These are phyloP conservation scores for Corchorus olitorius DNA, from an alignment of 345 rosid species.

Conservation along the genomic window DNA sequence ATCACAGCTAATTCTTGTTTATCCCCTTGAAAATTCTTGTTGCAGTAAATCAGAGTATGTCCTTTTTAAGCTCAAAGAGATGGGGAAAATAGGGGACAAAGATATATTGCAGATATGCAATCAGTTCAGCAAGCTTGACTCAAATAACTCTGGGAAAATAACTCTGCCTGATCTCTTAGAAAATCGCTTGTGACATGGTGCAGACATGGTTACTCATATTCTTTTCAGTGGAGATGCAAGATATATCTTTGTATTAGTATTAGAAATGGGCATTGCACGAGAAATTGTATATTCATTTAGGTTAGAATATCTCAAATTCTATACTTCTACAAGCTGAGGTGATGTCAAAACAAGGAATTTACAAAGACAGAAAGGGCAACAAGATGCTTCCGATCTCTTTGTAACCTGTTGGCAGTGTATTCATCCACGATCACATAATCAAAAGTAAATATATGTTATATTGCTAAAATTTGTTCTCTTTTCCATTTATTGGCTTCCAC, in stretches of 20 bases:
- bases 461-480: not conserved
- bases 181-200: conserved; percentile 21
- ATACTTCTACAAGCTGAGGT: not conserved
- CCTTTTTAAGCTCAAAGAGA: conserved; percentile 72
- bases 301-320: conserved; percentile 10
- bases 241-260: not conserved
- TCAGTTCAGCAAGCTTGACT: conserved; percentile 69
- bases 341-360: conserved; percentile 12
- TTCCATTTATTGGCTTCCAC: not conserved
- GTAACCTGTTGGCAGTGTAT: not conserved
- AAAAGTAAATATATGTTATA: conserved; percentile 4
- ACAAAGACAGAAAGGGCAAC: not conserved
- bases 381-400: not conserved
- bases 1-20: not conserved
- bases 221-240: not conserved
- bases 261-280: conserved; percentile 2
- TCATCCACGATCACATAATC: not conserved
- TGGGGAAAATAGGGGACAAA: conserved; percentile 62
- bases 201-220: not conserved
- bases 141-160: conserved; percentile 60
- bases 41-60: conserved; percentile 76
- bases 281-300: not conserved
- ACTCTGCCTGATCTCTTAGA: conserved; percentile 51
- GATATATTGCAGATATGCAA: conserved; percentile 55
- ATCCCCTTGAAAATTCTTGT: not conserved